Evolutionary conservation across 2,329 filamentous ascomycete species (phyloP), one percentile per base, ranked within the genome.

Genomic region (Amylocarpus encephaloides): DNA sequence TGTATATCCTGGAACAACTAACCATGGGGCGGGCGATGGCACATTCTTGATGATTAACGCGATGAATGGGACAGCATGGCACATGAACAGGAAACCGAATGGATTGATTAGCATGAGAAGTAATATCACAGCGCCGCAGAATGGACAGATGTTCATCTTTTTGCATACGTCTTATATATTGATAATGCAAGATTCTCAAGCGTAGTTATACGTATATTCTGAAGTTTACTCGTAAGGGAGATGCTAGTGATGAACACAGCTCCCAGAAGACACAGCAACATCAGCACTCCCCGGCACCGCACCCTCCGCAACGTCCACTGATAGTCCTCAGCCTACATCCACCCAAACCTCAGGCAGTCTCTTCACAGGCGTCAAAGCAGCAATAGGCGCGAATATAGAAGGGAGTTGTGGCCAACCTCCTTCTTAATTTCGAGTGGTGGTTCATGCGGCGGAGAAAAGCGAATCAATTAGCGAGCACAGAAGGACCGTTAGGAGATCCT

Each of bases 11-110:
- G 56, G 56, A 33, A 47, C n/a, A 48, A 57, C 29, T 22, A 16
- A 2, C 52, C 54, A 4, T 59, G 56, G 56, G 50, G 48, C 5
- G 56, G 50, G 48, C 5, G 54, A 59, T 49, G 56, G 56, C 1
- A 57, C 54, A 1, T 59, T 53, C 29, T 59, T 32, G 22, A 32
- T 59, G 1, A 51, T 48, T 3, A 59, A 59, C 41, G 50, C 48
- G 10, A 48, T 39, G n/a, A 55, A 53, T 46, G 56, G 54, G 6
- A 46, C 50, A 10, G 48, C 26, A 10, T 57, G 52, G 56, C 44
- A 54, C 45, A 29, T 55, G 18, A 32, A 38, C 18, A 34, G 46
- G 15, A 55, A 53, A 34, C 10, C 16, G 9, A 50, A 52, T 38
- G 34, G 16, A 5, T 43, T 53, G 11, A 54, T 58, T 49, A 38